phyloP scores from a whole-genome alignment of 1,284 basidiomycete species.

The Polyporus tsugae region DNA sequence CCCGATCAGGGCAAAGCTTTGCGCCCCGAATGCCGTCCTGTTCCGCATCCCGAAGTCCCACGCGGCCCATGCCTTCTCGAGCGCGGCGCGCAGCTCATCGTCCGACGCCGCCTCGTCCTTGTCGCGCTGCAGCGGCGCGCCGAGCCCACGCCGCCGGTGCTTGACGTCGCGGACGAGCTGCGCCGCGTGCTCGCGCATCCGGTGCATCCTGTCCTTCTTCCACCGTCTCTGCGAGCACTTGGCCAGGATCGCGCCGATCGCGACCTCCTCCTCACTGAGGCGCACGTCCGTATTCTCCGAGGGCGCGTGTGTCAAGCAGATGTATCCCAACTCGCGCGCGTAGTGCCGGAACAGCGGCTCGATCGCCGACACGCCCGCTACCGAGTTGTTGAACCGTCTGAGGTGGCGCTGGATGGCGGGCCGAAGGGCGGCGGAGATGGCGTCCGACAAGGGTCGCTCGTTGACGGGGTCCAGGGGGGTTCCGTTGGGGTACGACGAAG shows the following conservation, averaged over 20 bases:
- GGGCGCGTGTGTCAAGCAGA: constrained; percentile 72
- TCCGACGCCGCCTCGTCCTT: constrained; percentile 28
- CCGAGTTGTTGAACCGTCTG: constrained; percentile 31
- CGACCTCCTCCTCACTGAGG: constrained; percentile 76
- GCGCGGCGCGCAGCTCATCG: constrained; percentile 48
- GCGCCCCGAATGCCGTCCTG: constrained; percentile 58
- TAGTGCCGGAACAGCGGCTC: constrained; percentile 58
- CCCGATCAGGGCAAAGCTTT: constrained; percentile 74
- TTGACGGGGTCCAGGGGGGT: constrained; percentile 9
- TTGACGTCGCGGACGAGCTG: constrained; percentile 61
- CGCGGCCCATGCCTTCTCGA: constrained; percentile 66
- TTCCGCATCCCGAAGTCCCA: constrained; percentile 63
- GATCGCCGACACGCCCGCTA: constrained; percentile 42
- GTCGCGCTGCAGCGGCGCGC: constrained; percentile 34
- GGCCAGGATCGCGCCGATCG: constrained; percentile 75
- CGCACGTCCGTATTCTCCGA: constrained; percentile 61
- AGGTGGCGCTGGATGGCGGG: constrained; percentile 49
- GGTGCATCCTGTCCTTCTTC: constrained; percentile 64
- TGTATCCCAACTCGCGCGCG: constrained; percentile 69
- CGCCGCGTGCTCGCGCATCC: constrained; percentile 66
- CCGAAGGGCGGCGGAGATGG: constrained; percentile 56
- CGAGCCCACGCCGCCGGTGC: constrained; percentile 49
- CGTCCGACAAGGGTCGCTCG: constrained; percentile 48
- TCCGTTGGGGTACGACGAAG: constrained; percentile 31
- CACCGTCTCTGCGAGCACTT: constrained; percentile 63